Evolutionary conservation across 768 basidiomycete species (phyloP).

Genomic region (Suillus brevipes): DNA sequence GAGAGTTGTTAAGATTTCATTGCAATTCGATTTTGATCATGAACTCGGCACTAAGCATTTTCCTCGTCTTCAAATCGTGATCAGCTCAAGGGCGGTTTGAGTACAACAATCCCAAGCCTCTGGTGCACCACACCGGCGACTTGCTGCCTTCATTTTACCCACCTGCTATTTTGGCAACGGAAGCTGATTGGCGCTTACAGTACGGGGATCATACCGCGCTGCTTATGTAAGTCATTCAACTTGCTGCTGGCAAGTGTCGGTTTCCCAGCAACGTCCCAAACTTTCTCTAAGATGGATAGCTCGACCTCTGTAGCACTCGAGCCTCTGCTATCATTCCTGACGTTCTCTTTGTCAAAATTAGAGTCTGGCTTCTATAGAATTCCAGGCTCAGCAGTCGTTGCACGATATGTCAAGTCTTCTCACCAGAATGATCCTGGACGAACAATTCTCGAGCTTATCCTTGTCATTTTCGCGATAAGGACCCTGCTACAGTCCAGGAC

Average conservation of each 20-base stretch:
- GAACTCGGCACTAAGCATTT: too few relatives aligned
- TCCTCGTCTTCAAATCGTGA: too few relatives aligned
- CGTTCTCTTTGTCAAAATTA: constrained; percentile 55
- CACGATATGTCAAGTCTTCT: constrained; percentile 91
- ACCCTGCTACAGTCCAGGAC: constrained; percentile 91
- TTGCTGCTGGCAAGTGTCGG: background rate
- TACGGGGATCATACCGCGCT: background rate
- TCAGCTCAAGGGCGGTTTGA: background rate
- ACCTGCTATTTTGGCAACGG: too few relatives aligned
- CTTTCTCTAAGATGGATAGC: constrained; percentile 35
- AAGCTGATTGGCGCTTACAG: background rate
- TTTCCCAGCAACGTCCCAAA: background rate
- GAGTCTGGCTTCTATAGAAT: constrained; percentile 72
- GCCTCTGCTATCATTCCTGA: constrained; percentile 65
- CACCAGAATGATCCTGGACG: constrained; percentile 96
- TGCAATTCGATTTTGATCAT: too few relatives aligned
- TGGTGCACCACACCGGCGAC: background rate
- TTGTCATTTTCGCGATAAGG: constrained; percentile 84
- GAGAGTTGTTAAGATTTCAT: too few relatives aligned
- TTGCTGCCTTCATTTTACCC: background rate
- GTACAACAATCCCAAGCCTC: background rate
- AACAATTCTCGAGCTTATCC: constrained; percentile 84
- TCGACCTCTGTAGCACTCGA: constrained; percentile 38
- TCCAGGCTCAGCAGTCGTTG: constrained; percentile 79
- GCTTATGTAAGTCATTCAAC: background rate